Percentiles rank a stretch among this genome's conserved stretches.
Evolutionary conservation across 1,139 yeast species (phyloP).

Genomic region (Lodderomyces oxycetoniae): DNA sequence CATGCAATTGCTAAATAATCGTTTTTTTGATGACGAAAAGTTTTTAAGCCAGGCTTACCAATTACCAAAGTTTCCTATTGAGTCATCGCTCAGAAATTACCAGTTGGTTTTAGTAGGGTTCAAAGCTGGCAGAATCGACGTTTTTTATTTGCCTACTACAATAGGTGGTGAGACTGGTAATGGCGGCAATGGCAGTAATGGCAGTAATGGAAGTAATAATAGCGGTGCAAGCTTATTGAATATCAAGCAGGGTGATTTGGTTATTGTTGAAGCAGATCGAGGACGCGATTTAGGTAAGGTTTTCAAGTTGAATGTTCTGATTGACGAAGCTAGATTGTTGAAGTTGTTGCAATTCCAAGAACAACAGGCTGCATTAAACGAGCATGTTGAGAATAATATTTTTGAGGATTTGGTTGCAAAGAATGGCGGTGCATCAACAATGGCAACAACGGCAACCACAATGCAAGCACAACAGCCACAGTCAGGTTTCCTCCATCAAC

Average conservation of each 20-base stretch:
- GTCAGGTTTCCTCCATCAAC: slow-evolving; percentile 5
- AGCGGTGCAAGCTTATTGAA: slow-evolving; percentile 13
- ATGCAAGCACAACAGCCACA: slow-evolving; percentile 3
- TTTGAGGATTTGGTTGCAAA: slow-evolving; percentile 25
- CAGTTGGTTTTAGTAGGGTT: slow-evolving; percentile 66
- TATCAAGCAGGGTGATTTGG: slow-evolving; percentile 64
- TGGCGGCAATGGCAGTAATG: too few species aligned
- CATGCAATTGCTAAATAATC: slow-evolving; percentile 20
- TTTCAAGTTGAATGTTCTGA: slow-evolving; percentile 57
- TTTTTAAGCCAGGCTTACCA: slow-evolving; percentile 31
- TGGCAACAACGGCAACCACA: slow-evolving; percentile 12
- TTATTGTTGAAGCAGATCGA: slow-evolving; percentile 95
- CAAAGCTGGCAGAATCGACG: slow-evolving; percentile 84
- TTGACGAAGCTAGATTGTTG: slow-evolving; percentile 58
- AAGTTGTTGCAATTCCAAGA: slow-evolving; percentile 53
- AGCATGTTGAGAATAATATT: slow-evolving; percentile 13
- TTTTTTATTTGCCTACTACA: slow-evolving; percentile 57
- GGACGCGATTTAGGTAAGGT: slow-evolving; percentile 88
- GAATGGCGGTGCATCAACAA: too few species aligned
- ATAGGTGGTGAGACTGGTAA: not conserved
- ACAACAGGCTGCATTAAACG: slow-evolving; percentile 49
- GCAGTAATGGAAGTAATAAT: slow-evolving; percentile 8
- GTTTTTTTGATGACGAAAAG: slow-evolving; percentile 26
- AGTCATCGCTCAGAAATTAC: slow-evolving; percentile 28
- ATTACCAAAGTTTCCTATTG: slow-evolving; percentile 42